Percentiles rank a stretch among this genome's conserved stretches.
These are phyloP conservation scores for Colletotrichum sp. DNA, from an alignment of 2,329 filamentous ascomycete species.

Conservation along the genomic window DNA sequence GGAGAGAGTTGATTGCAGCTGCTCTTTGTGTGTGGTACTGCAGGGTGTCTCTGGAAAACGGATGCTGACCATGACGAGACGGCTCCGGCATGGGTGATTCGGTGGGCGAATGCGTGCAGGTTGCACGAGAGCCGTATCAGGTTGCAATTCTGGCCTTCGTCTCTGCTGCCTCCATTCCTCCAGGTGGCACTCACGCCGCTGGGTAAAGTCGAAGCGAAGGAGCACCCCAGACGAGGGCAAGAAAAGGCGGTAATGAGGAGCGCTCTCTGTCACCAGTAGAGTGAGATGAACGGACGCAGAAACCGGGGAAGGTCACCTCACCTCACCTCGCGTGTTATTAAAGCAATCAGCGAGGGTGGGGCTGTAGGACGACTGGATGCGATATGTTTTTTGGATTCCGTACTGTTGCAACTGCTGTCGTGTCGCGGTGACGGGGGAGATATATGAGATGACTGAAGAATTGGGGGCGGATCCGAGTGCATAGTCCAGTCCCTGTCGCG, in stretches of 20 bases:
- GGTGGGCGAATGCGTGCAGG: background rate
- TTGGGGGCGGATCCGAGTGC: background rate
- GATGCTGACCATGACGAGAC: background rate
- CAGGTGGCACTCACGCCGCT: background rate
- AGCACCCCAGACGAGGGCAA: background rate
- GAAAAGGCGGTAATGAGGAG: conserved; percentile 8
- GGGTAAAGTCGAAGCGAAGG: background rate
- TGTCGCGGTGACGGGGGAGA: background rate
- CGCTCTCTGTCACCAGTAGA: background rate
- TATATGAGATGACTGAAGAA: background rate
- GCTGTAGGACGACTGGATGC: background rate
- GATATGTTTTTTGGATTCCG: background rate
- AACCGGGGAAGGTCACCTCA: background rate
- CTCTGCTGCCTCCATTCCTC: background rate
- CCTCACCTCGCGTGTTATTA: conserved; percentile 5
- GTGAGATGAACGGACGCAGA: background rate
- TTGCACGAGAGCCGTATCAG: background rate
- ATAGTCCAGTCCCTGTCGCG: background rate
- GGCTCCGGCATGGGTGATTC: background rate
- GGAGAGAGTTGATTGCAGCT: background rate
- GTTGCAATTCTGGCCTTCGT: background rate
- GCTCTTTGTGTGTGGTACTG: background rate
- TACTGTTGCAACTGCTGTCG: background rate
- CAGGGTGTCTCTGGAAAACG: background rate
- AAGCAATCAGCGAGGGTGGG: conserved; percentile 14